Evolutionary conservation across 106 monocot genomes (phyloP).

Genomic region (Platanthera guangdongensis): DNA sequence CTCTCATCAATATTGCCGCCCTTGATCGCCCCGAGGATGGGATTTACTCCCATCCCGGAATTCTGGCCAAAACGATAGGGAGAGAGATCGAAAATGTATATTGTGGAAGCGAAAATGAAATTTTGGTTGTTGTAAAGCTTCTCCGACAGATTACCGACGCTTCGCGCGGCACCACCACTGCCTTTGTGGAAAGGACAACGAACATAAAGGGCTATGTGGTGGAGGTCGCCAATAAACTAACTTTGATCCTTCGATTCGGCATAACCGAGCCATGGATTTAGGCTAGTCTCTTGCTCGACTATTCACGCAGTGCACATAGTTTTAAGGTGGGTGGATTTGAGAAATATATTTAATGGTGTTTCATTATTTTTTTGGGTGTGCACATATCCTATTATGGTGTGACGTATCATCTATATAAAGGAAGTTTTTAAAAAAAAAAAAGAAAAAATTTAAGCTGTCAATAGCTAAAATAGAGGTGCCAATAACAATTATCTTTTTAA

Average conservation of each 20-base stretch:
- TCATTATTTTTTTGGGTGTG: too few species aligned
- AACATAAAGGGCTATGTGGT: slow-evolving; percentile 60
- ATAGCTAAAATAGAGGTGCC: too few species aligned
- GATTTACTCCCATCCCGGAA: slow-evolving; percentile 43
- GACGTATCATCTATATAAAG: too few species aligned
- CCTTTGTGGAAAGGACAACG: slow-evolving; percentile 46
- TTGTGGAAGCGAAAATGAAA: slow-evolving; percentile 45
- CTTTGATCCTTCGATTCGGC: slow-evolving; percentile 52
- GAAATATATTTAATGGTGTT: too few species aligned
- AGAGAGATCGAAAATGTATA: slow-evolving; percentile 53
- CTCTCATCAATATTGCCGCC: slow-evolving; percentile 61
- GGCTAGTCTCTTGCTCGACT: neutral
- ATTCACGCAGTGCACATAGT: too few species aligned
- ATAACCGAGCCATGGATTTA: slow-evolving; percentile 55
- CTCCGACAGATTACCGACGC: slow-evolving; percentile 54
- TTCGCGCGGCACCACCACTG: slow-evolving; percentile 36
- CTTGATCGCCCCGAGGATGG: slow-evolving; percentile 58
- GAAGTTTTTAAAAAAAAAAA: too few species aligned
- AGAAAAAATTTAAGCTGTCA: too few species aligned
- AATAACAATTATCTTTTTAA: too few species aligned
- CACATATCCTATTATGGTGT: too few species aligned
- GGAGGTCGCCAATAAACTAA: slow-evolving; percentile 44
- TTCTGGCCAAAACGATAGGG: slow-evolving; percentile 49
- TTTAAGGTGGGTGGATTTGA: too few species aligned
- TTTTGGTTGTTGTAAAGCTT: slow-evolving; percentile 49